Evolutionary conservation across 176 grass and related monocot genomes (phyloP), one percentile per base, ranked within the genome.

Genomic region (Cocos nucifera): DNA sequence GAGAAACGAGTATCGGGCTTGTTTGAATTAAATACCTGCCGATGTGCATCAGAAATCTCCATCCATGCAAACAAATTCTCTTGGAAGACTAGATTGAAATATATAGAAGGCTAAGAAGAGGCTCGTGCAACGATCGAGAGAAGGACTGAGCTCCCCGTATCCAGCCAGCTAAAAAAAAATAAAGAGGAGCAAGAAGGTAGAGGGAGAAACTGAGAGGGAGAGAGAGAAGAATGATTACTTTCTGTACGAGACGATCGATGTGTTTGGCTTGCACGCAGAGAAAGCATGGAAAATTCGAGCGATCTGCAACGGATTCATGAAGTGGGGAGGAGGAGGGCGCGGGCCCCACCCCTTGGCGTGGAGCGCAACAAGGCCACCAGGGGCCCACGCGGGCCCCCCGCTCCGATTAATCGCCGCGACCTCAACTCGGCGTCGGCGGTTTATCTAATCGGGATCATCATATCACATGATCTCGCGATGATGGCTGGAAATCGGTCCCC

Each of bases 251-350:
- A 39, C 58, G 15, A 61, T 61, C 27, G 58, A 61, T 61, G 58
- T 10, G 23, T 61, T 61, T 30, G 58, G 58, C 26, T 61, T 61
- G 58, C 58, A 39, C 58, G 58, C 58, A 56, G 57, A 29, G 57
- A 30, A 32, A 61, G 58, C 58, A 61, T 61, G 58, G 27, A 35
- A 61, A 56, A 56, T 56, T 4, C 54, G 54, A 22, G 54, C 54
- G 19, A 19, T 5, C 12, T 22, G 54, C 54, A 56, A 56, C 54
- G 54, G 54, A 22, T 56, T 59, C 8, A 44, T 59, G 22, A 28
- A 29, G 58, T 7, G 58, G 25, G 10, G 23, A 6, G 4, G 4
- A 19, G 58, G 4, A n/a, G 58, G 58, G 15, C 58, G 35, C 35
- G 35, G 35, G 35, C 10, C 35, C 35, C 35, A 44, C 35, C 2